These are phyloP conservation scores for Schizochytrium sp. DNA, from an alignment of 108 stramenopile genomes.

Conservation along the genomic window DNA sequence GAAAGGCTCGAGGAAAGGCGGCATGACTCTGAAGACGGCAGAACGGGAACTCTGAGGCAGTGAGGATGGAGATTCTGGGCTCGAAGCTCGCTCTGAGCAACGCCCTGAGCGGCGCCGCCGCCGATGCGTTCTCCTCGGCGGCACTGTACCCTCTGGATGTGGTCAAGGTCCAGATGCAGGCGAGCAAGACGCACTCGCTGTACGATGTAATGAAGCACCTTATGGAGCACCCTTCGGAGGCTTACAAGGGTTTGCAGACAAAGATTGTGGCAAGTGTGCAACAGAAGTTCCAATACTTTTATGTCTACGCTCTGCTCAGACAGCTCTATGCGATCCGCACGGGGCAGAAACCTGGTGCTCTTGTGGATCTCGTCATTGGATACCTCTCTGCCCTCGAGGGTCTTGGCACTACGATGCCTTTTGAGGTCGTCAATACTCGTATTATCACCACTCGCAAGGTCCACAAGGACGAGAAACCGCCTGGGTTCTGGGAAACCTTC, in stretches of 20 bases:
- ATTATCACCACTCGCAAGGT: constrained; percentile 5
- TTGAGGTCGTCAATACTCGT: constrained; percentile 52
- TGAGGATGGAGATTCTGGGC: constrained; percentile 27
- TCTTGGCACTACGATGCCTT: constrained; percentile 30
- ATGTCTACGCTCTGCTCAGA: constrained; percentile 24
- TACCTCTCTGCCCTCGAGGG: constrained; percentile 12
- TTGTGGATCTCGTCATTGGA: constrained; percentile 12
- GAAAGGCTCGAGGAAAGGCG: background rate
- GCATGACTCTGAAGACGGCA: background rate
- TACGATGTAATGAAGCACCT: background rate
- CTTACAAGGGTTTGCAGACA: constrained; percentile 23
- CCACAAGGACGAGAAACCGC: background rate
- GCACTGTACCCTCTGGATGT: background rate
- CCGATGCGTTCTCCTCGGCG: constrained; percentile 38
- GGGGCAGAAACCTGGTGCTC: background rate
- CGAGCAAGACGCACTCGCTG: background rate
- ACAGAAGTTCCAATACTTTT: constrained; percentile 58
- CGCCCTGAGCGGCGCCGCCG: constrained; percentile 55
- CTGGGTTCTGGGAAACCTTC: constrained; percentile 52
- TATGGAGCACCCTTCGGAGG: background rate
- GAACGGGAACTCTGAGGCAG: background rate
- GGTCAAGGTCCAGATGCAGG: constrained; percentile 46
- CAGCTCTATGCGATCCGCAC: background rate
- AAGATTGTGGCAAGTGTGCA: constrained; percentile 39
- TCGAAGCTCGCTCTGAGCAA: constrained; percentile 57